phyloP scores from a whole-genome alignment of 306 rosid species.

The Vigna trinervia region DNA sequence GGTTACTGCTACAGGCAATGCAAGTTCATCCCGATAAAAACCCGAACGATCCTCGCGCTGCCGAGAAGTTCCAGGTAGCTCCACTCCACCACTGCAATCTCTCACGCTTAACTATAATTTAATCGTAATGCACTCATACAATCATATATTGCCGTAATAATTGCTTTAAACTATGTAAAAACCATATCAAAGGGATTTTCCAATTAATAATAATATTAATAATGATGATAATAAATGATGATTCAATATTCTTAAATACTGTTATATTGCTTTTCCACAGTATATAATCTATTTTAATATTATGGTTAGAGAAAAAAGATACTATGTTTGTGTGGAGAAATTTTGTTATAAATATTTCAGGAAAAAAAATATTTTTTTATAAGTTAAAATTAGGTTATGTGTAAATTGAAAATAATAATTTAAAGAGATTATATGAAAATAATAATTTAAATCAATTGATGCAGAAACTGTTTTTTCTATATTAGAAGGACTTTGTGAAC shows the following conservation, averaged over 20 bases:
- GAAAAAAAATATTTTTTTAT: no score
- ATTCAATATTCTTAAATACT: neutral
- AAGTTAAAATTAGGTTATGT: no score
- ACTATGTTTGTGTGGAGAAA: no score
- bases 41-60: constrained; percentile 85
- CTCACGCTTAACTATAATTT: neutral
- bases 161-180: neutral
- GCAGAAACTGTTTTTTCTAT: no score
- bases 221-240: no score
- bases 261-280: neutral
- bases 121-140: neutral
- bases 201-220: no score
- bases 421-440: no score
- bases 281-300: neutral
- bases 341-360: no score
- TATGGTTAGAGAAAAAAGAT: no score
- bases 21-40: constrained; percentile 97
- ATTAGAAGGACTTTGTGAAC: no score
- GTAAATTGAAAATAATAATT: no score
- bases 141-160: neutral
- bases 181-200: neutral
- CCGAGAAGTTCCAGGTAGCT: constrained; percentile 69
- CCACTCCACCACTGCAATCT: neutral
- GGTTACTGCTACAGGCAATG: constrained; percentile 64
- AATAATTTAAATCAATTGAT: no score